phyloP scores from a whole-genome alignment of 164 flowering plant genomes.

The Protea cynaroides region DNA sequence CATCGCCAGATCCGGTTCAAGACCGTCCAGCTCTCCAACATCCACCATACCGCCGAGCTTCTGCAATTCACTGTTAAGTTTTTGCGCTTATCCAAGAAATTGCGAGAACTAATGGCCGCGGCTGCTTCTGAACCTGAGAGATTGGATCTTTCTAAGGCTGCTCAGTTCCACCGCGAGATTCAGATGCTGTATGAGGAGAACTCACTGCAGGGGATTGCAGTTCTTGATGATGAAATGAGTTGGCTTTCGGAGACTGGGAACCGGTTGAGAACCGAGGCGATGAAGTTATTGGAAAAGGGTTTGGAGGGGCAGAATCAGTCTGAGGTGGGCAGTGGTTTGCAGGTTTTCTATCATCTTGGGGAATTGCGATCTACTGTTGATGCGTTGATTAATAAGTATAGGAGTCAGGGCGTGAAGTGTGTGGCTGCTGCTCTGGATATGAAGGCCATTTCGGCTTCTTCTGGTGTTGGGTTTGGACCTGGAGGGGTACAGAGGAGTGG shows the following conservation, averaged over 20 bases:
- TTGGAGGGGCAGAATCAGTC: conserved; percentile 92
- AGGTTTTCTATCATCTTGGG: conserved; percentile 89
- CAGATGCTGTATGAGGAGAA: conserved; percentile 48
- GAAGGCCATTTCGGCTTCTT: conserved; percentile 66
- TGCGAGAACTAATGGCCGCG: conserved; percentile 44
- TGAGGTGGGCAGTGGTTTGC: conserved; percentile 91
- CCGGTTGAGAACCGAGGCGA: conserved; percentile 55
- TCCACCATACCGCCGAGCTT: conserved; percentile 49
- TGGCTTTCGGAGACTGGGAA: conserved; percentile 63
- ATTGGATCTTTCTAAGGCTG: conserved; percentile 79
- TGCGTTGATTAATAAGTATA: conserved; percentile 64
- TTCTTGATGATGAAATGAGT: conserved; percentile 54
- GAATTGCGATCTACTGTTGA: conserved; percentile 75
- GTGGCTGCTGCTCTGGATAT: conserved; percentile 72
- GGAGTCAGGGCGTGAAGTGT: conserved; percentile 62
- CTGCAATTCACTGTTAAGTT: conserved; percentile 59
- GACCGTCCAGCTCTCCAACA: conserved; percentile 60
- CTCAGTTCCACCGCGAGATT: conserved; percentile 77
- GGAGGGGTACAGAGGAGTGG: conserved; percentile 90
- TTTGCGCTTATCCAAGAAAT: conserved; percentile 56
- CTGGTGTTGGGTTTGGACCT: conserved; percentile 50
- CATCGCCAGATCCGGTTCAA: conserved; percentile 41
- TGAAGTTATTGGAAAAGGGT: conserved; percentile 81
- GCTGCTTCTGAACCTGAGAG: conserved; percentile 34
- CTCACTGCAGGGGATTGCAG: conserved; percentile 54